phyloP scores from a whole-genome alignment of 257 asterid genomes.

The Euphrasia confusa region DNA sequence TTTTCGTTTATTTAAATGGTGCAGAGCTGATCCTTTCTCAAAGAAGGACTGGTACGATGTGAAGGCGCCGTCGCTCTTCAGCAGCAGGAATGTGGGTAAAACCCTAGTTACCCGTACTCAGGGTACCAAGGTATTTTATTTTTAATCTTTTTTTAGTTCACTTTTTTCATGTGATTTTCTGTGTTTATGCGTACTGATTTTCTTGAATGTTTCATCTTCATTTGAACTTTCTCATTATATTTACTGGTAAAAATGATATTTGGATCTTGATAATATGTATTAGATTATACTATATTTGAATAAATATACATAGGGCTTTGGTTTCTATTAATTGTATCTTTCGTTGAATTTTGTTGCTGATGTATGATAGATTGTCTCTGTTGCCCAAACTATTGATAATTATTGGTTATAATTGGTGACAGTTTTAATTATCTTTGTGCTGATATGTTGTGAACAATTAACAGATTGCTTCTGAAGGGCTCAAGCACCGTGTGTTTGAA shows the following conservation, averaged over 20 bases:
- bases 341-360: not conserved
- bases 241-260: not conserved
- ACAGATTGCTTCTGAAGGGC: constrained; percentile 68
- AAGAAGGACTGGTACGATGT: constrained; percentile 67
- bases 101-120: constrained; percentile 58
- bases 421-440: not conserved
- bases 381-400: not conserved
- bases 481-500: constrained; percentile 84
- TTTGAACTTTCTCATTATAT: not conserved
- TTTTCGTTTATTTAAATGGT: not conserved
- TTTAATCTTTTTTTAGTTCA: not conserved
- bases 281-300: not conserved
- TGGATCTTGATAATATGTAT: not conserved
- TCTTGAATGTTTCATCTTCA: not conserved
- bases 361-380: not conserved
- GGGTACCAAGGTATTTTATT: constrained; percentile 48
- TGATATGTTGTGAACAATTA: not conserved
- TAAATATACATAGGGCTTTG: not conserved
- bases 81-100: constrained; percentile 44
- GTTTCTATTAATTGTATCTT: not conserved
- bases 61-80: constrained; percentile 56
- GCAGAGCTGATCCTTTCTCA: constrained; percentile 46
- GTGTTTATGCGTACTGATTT: not conserved
- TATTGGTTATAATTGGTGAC: not conserved
- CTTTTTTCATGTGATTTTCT: not conserved